Percentiles rank a stretch among this genome's conserved stretches.
These are phyloP conservation scores for Darksidea phi DNA, from an alignment of 495 filamentous ascomycete genomes.

Conservation along the genomic window DNA sequence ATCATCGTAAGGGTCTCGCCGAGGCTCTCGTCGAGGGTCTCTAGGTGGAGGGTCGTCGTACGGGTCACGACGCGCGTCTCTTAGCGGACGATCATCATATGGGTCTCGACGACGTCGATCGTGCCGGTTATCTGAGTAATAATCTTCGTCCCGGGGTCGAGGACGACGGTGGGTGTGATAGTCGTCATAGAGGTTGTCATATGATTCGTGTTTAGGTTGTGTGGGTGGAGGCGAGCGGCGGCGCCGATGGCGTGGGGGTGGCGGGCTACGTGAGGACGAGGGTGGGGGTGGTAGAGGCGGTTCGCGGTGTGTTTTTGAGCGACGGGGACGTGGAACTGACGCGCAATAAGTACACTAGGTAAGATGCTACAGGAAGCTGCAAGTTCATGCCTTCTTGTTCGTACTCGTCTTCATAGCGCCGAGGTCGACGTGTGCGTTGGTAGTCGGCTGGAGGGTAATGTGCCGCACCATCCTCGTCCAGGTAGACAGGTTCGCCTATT, in stretches of 20 bases:
- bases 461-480: too few relatives aligned
- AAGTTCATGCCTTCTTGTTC: too few relatives aligned
- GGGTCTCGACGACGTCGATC: constrained; percentile 12
- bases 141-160: constrained; percentile 7
- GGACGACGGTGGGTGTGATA: neutral
- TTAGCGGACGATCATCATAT: neutral
- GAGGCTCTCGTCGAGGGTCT: too few relatives aligned
- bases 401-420: too few relatives aligned
- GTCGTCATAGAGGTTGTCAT: constrained; percentile 4
- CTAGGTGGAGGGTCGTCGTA: neutral
- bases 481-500: too few relatives aligned
- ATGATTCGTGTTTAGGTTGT: neutral
- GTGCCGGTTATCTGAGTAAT: constrained; percentile 19
- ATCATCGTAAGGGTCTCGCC: constrained; percentile 9
- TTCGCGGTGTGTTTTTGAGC: neutral
- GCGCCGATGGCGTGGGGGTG: neutral
- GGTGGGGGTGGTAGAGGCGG: neutral
- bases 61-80: neutral
- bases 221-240: neutral
- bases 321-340: neutral
- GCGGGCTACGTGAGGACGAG: neutral
- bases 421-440: too few relatives aligned
- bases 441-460: too few relatives aligned
- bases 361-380: too few relatives aligned
- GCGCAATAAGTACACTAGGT: too few relatives aligned